These are phyloP conservation scores for Penicillium sclerotigenum DNA, from an alignment of 2,329 filamentous ascomycete species.

Conservation along the genomic window DNA sequence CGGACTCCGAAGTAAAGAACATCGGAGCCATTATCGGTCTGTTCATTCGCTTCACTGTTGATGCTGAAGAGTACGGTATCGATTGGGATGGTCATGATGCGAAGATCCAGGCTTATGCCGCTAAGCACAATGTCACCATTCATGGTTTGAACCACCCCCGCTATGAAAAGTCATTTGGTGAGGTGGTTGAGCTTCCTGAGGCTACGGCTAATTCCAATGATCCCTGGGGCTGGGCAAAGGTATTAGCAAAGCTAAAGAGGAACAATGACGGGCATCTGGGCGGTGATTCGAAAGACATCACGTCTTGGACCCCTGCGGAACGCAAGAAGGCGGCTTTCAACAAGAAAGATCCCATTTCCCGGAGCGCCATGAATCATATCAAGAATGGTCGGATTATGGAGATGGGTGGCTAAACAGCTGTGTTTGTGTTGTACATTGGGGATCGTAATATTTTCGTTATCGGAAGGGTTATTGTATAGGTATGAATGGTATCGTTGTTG, in stretches of 20 bases:
- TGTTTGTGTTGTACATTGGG: neutral
- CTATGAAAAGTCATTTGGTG: conserved; percentile 19
- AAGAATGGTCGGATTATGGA: conserved; percentile 38
- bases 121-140: conserved; percentile 16
- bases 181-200: conserved; percentile 24
- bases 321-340: conserved; percentile 34
- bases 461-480: neutral
- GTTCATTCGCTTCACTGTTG: conserved; percentile 25
- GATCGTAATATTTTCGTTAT: neutral
- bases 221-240: conserved; percentile 6
- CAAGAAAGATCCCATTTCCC: conserved; percentile 38
- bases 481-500: neutral
- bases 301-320: conserved; percentile 32
- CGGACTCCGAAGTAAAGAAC: conserved; percentile 38
- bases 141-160: conserved; percentile 13
- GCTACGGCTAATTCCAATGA: conserved; percentile 3
- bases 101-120: conserved; percentile 17
- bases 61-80: neutral
- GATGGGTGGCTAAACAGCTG: neutral
- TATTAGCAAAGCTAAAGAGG: neutral
- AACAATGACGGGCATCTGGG: conserved; percentile 24
- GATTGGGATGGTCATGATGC: neutral
- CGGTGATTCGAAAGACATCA: conserved; percentile 41
- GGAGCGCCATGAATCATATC: conserved; percentile 34
- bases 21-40: conserved; percentile 41